Percentiles rank a stretch among this genome's conserved stretches.
Conservation (phyloP, 257 asterid species). For the Mentha longifolia region DNA sequence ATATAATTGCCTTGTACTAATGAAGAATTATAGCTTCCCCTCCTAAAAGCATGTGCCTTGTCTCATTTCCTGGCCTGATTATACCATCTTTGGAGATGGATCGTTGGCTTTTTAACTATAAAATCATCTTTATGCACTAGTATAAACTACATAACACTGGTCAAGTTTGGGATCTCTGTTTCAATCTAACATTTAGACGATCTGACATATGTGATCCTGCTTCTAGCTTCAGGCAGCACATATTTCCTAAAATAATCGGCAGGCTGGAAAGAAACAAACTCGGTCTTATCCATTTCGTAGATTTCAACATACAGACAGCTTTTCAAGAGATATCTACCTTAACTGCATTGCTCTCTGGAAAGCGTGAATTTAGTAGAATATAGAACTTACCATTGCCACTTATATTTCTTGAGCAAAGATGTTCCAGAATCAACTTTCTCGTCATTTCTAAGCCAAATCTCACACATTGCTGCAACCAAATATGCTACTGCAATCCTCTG, state of each 20-base stretch:
- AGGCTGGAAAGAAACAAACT: not conserved
- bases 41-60: no score
- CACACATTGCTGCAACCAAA: conserved; percentile 60
- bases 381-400: conserved; percentile 59
- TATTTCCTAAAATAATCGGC: not conserved
- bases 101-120: no score
- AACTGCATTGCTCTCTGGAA: no score
- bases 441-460: conserved; percentile 72
- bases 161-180: no score
- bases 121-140: no score
- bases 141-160: no score
- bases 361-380: conserved; percentile 3
- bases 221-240: conserved; percentile 2
- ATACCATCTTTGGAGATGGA: no score
- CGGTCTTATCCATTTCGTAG: conserved; percentile 5
- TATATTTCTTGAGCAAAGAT: conserved; percentile 63
- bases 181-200: no score
- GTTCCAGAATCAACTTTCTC: conserved; percentile 55
- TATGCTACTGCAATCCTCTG: conserved; percentile 73
- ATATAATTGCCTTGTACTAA: no score
- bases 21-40: no score
- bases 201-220: not conserved
- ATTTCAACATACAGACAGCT: not conserved
- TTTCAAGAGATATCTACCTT: not conserved
- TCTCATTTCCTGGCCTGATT: no score